Percentiles rank a stretch among this genome's conserved stretches.
phyloP scores from a whole-genome alignment of 495 filamentous ascomycete species.

The Aspergillus avenaceus region DNA sequence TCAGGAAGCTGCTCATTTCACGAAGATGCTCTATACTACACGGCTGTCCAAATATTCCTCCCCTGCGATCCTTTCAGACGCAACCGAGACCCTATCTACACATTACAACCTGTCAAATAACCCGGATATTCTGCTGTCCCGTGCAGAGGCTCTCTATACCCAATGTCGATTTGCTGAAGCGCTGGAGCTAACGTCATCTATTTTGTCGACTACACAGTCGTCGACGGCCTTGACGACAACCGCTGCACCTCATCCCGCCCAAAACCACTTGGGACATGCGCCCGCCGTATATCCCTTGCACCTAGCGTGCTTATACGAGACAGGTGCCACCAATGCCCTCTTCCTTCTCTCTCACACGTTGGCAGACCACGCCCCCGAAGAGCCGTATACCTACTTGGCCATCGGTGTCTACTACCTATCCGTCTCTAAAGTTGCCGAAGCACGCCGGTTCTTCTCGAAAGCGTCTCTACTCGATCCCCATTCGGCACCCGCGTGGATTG shows the following conservation, averaged over 20 bases:
- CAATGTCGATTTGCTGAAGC: slow-evolving; percentile 91
- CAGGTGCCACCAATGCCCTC: slow-evolving; percentile 77
- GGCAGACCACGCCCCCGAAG: slow-evolving; percentile 85
- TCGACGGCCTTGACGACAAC: slow-evolving; percentile 18
- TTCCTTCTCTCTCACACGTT: slow-evolving; percentile 94
- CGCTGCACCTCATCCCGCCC: slow-evolving; percentile 20
- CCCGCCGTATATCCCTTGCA: slow-evolving; percentile 87
- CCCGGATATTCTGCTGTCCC: slow-evolving; percentile 87
- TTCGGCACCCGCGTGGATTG: slow-evolving; percentile 97
- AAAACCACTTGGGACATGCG: slow-evolving; percentile 74
- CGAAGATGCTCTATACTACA: slow-evolving; percentile 95
- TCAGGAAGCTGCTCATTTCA: slow-evolving; percentile 86
- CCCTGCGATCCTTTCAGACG: slow-evolving; percentile 74
- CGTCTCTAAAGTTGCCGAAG: slow-evolving; percentile 86
- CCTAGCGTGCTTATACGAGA: slow-evolving; percentile 86
- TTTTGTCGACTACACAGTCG: slow-evolving; percentile 56
- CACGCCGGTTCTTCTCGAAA: slow-evolving; percentile 93
- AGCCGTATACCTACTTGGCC: slow-evolving; percentile 86
- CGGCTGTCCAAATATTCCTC: slow-evolving; percentile 94
- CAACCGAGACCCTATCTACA: slow-evolving; percentile 83
- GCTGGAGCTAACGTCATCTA: slow-evolving; percentile 73
- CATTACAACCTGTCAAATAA: slow-evolving; percentile 88
- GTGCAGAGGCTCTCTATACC: slow-evolving; percentile 87
- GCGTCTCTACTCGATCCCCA: slow-evolving; percentile 95
- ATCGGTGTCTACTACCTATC: slow-evolving; percentile 94